phyloP scores from a whole-genome alignment of 2,329 filamentous ascomycete genomes.

The Nothophaeocryptopus gaeumannii region DNA sequence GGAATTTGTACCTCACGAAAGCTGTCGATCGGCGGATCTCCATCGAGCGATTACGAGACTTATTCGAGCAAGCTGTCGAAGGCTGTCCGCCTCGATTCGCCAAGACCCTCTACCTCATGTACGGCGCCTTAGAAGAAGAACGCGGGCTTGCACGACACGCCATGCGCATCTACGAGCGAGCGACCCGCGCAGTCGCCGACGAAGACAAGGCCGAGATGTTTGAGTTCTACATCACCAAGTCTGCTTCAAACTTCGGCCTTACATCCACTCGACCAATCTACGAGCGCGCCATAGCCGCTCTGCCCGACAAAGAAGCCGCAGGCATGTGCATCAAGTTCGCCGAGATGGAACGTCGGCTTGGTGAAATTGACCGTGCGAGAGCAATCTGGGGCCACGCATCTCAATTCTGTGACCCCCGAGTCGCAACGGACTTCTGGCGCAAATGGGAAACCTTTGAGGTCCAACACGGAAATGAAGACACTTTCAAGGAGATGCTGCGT shows the following conservation, averaged over 20 bases:
- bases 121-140: slow-evolving; percentile 94
- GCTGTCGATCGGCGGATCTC: slow-evolving; percentile 94
- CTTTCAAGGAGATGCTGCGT: slow-evolving; percentile 97
- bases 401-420: slow-evolving; percentile 94
- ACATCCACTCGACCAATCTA: slow-evolving; percentile 94
- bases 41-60: slow-evolving; percentile 87
- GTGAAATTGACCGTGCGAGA: slow-evolving; percentile 89
- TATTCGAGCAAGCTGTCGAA: slow-evolving; percentile 96
- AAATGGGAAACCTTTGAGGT: slow-evolving; percentile 98
- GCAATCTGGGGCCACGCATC: slow-evolving; percentile 96
- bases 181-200: slow-evolving; percentile 89
- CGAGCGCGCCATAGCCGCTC: slow-evolving; percentile 88
- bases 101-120: slow-evolving; percentile 96
- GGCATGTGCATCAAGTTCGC: slow-evolving; percentile 99
- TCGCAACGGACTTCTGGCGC: slow-evolving; percentile 85
- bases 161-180: slow-evolving; percentile 98
- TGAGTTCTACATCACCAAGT: slow-evolving; percentile 99
- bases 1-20: slow-evolving; percentile 97
- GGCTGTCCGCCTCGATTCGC: slow-evolving; percentile 94
- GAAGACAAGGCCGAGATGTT: slow-evolving; percentile 97
- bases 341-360: slow-evolving; percentile 87
- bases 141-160: slow-evolving; percentile 90
- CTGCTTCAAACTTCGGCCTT: slow-evolving; percentile 93
- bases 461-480: slow-evolving; percentile 97
- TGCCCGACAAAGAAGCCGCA: slow-evolving; percentile 88